Evolutionary conservation across 2,329 filamentous ascomycete genomes (phyloP), one percentile per base, ranked within the genome.

Genomic region (Aspergillus vadensis): DNA sequence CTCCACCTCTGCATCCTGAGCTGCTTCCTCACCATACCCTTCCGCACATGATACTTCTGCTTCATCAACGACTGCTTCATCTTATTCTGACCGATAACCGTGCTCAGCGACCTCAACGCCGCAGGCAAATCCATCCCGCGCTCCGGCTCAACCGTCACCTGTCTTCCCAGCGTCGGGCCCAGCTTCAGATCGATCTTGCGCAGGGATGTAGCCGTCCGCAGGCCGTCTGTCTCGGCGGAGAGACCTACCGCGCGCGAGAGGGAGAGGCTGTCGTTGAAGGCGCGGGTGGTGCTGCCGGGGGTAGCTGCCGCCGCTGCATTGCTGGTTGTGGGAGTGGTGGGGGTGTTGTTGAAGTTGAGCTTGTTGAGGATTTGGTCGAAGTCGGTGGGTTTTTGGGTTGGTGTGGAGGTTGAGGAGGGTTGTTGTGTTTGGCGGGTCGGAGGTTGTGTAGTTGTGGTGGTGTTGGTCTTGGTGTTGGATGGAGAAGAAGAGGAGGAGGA

Each of bases 41-140:
- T 74, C 25, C 79, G 65, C 25, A 79, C 69, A 69, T 81, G 77
- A 58, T 71, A 79, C 64, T 70, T 74, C 67, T 81, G 79, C 6
- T 58, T 58, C 38, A 59, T 57, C 43, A 67, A 59, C 64, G 78
- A 69, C 23, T 61, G 25, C 63, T 65, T 70, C 15, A 81, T 67
- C 39, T 67, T 67, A 60, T 81, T 80, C 43, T 64, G 50, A 1
- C 54, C 43, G 58, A 72, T 73, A 17, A 68, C 65, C 8, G 57
- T 41, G 17, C 70, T 58, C 63, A 77, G 60, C 21, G 54, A 59
- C 15, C 72, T 67, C 58, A 77, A 59, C 30, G 75, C 70, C 52
- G 57, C 21, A 0, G 67, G 62, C 44, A 76, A 62, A 63, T 77
- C 73, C 10, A 66, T 43, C 2, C 74, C 75, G 23, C 61, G 63